Percentiles rank a stretch among this genome's conserved stretches.
Evolutionary conservation across 768 basidiomycete genomes (phyloP).

Genomic region (Rubroboletus pulcherrimus): DNA sequence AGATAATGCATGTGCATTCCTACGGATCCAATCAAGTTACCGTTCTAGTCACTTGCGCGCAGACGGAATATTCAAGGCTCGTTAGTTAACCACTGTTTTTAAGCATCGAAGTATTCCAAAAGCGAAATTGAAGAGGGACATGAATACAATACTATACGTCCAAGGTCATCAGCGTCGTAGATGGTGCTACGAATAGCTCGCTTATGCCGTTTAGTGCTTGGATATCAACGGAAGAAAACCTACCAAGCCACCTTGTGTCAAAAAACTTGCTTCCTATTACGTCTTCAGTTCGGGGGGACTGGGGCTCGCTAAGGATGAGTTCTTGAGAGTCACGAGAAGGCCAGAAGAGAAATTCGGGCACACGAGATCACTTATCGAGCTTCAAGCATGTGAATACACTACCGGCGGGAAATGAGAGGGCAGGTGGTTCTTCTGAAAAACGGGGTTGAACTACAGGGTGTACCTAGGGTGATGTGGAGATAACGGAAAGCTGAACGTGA

Average conservation of each 20-base stretch:
- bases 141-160: too few species aligned
- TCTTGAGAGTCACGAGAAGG: not conserved
- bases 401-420: not conserved
- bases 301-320: not conserved
- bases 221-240: not conserved
- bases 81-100: not conserved
- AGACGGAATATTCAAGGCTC: not conserved
- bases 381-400: not conserved
- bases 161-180: not conserved
- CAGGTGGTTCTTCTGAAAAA: not conserved
- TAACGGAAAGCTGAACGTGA: not conserved
- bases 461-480: not conserved
- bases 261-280: not conserved
- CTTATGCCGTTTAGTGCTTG: not conserved
- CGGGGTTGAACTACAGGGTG: not conserved
- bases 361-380: not conserved
- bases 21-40: constrained; percentile 10
- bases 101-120: not conserved
- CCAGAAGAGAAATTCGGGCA: not conserved
- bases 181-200: not conserved
- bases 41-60: not conserved
- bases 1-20: constrained; percentile 19
- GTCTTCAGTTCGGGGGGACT: not conserved
- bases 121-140: not conserved
- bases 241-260: not conserved